These are phyloP conservation scores for Apiotrichum domesticum DNA, from an alignment of 1,284 basidiomycete genomes.

Conservation along the genomic window DNA sequence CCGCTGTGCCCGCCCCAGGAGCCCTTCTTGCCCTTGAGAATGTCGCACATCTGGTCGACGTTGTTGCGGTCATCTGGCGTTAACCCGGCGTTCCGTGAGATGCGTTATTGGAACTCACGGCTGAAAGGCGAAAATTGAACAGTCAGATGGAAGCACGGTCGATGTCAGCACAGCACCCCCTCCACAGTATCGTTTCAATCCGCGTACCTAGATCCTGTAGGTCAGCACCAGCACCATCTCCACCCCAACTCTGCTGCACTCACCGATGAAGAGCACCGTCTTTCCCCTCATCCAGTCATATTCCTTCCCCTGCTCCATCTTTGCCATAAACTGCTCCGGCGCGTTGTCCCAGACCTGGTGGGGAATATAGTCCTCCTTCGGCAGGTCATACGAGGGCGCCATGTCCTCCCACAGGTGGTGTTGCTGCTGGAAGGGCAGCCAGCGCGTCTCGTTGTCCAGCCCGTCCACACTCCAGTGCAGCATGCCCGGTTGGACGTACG, in stretches of 20 bases:
- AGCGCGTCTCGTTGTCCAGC: slow-evolving; percentile 19
- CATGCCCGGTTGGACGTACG: slow-evolving; percentile 22
- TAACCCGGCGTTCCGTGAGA: not conserved
- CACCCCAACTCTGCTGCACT: not conserved
- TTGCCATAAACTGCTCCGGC: slow-evolving; percentile 9
- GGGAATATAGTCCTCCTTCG: slow-evolving; percentile 4
- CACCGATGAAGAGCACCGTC: slow-evolving; percentile 19
- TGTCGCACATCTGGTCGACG: slow-evolving; percentile 9
- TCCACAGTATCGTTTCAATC: too few relatives aligned
- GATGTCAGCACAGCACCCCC: too few relatives aligned
- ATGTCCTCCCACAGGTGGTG: not conserved
- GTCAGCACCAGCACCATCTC: too few relatives aligned
- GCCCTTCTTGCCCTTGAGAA: slow-evolving; percentile 1
- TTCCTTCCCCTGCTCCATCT: slow-evolving; percentile 13
- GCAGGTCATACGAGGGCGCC: slow-evolving; percentile 8
- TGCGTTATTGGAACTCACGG: too few relatives aligned
- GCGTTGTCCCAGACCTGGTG: slow-evolving; percentile 8
- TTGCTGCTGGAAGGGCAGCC: slow-evolving; percentile 17
- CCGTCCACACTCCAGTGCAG: slow-evolving; percentile 14
- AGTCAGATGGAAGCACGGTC: too few relatives aligned
- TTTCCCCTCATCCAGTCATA: slow-evolving; percentile 13
- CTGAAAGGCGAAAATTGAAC: too few relatives aligned
- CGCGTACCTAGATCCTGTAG: too few relatives aligned
- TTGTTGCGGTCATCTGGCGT: slow-evolving; percentile 8
- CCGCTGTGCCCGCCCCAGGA: slow-evolving; percentile 18